Evolutionary conservation across 1,284 basidiomycete genomes (phyloP), one percentile per base, ranked within the genome.

Genomic region (Malassezia furfur): DNA sequence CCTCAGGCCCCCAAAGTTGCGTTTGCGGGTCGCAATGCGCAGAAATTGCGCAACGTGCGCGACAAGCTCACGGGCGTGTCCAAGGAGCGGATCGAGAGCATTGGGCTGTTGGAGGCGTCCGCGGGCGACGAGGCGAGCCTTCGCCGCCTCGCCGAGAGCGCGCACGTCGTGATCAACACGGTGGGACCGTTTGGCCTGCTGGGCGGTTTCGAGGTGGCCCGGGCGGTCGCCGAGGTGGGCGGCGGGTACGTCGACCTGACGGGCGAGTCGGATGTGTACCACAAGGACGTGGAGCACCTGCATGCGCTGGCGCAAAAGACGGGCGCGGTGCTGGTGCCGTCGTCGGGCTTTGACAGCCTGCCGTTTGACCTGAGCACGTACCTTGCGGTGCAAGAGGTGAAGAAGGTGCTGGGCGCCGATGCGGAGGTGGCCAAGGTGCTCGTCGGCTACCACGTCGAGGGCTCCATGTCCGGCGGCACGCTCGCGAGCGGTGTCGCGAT

Each of bases 391-490:
- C 77, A 77, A 48, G 79, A 78, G 1, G 75, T 81, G 50, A 79
- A 81, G 63, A 63, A 71, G n/a, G 60, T 77, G 11, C 69, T 68
- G 7, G 70, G 76, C 17, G 76, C 75, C 1, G 68, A 75, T 5
- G 50, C 47, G 4, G 38, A 41, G 14, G 57, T 66, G 11, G 57
- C 55, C 34, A 31, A 60, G 12, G 66, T 48, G 8, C 55, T 66
- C 22, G 62, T 62, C 46, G 64, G 64, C 31, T 83, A 81, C 70
- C 69, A 74, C 9, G 28, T 83, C n/a, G 72, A 71, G 0, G 81
- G 83, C 12, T 70, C 78, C 5, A 61, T 85, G 1, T 87, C 85
- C 0, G 85, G 85, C 1, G 88, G 88, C 7, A 85, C 86, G 0
- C 68, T 86, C 15, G 78, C 78, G 14, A 82, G 84, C 1, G 67